Evolutionary conservation across 164 flowering plant species (phyloP).

Genomic region (Magnolia kwangsiensis): DNA sequence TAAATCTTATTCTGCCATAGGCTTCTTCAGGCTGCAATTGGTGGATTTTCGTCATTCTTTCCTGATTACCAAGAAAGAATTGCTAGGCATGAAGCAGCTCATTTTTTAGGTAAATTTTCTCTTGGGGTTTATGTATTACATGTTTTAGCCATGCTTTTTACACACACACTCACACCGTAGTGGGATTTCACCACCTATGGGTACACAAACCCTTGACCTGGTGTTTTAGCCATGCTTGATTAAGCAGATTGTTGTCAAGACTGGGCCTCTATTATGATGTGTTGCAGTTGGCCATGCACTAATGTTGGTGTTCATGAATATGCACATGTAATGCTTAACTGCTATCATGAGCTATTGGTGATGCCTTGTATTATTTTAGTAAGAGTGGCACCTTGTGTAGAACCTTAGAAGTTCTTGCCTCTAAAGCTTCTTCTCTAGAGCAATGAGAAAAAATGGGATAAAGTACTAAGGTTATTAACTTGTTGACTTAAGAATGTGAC

Average conservation of each 20-base stretch:
- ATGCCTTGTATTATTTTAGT: neutral
- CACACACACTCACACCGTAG: too few relatives aligned
- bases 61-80: slow-evolving; percentile 93
- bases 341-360: neutral
- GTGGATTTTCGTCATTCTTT: slow-evolving; percentile 75
- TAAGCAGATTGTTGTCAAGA: too few relatives aligned
- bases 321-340: neutral
- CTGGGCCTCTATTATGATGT: neutral
- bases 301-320: neutral
- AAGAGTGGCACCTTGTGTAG: neutral
- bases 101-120: slow-evolving; percentile 61
- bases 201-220: too few relatives aligned
- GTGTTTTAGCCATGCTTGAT: too few relatives aligned
- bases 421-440: neutral
- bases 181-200: too few relatives aligned
- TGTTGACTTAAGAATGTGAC: neutral
- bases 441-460: neutral
- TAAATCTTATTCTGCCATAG: slow-evolving; percentile 24
- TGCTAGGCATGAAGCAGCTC: slow-evolving; percentile 95
- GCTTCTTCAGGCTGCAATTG: slow-evolving; percentile 94
- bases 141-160: too few relatives aligned
- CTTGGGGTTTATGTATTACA: neutral
- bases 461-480: neutral
- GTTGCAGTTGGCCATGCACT: neutral
- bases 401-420: neutral